phyloP scores from a whole-genome alignment of 768 basidiomycete genomes.

The Boletus subparvulus region DNA sequence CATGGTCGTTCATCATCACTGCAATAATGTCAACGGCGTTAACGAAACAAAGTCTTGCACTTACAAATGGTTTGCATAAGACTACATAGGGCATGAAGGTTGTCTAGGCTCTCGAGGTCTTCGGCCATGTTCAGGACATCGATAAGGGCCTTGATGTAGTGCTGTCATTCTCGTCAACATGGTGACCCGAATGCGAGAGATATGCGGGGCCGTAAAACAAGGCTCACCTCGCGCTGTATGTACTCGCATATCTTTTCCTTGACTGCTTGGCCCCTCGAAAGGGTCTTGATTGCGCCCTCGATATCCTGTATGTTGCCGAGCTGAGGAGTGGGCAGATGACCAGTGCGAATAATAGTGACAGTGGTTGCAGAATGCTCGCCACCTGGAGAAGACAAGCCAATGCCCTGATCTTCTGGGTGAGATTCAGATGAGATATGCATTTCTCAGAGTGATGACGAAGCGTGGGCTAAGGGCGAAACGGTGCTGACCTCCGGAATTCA shows the following conservation, averaged over 20 bases:
- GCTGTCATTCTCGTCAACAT: constrained; percentile 42
- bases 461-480: constrained; percentile 20
- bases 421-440: constrained; percentile 13
- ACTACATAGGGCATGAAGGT: constrained; percentile 86
- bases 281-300: constrained; percentile 72
- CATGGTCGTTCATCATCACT: constrained; percentile 96
- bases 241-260: constrained; percentile 90
- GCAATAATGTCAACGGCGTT: constrained; percentile 4
- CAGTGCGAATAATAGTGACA: constrained; percentile 64
- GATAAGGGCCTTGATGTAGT: constrained; percentile 85
- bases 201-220: not conserved
- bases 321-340: constrained; percentile 72
- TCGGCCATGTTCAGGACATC: constrained; percentile 86
- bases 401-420: constrained; percentile 44
- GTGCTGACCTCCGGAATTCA: constrained; percentile 60
- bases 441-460: constrained; percentile 14
- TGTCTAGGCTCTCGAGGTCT: constrained; percentile 87
- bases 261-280: constrained; percentile 67
- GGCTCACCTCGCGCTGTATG: constrained; percentile 75
- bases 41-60: constrained; percentile 26
- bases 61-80: constrained; percentile 93
- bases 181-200: not conserved
- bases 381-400: constrained; percentile 63
- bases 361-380: constrained; percentile 60
- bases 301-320: constrained; percentile 78